Evolutionary conservation across 257 asterid species (phyloP), one percentile per base, ranked within the genome.

Genomic region (Misopates orontium): DNA sequence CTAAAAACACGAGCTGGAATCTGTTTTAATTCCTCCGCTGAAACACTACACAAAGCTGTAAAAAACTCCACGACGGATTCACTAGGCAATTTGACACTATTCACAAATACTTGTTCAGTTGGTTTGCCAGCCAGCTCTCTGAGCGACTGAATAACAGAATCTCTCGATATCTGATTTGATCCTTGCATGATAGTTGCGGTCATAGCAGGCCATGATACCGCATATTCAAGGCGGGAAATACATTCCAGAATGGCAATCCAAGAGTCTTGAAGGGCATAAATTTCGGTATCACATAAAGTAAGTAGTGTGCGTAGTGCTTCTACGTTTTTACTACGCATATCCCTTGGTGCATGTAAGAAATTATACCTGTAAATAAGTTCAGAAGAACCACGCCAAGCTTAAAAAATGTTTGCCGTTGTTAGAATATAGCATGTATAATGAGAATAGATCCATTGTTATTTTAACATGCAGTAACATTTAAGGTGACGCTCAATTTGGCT

Each of bases 11-110:
- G 98, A 44, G 99, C 93, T 40, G 99, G 99, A 62, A 68, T 67
- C 72, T 94, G 99, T 76, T 89, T 87, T 74, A 94, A 76, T 84
- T 94, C 99, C 85, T 94, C 98, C 11, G 95, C 95, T 71, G 99
- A 94, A 77, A 89, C 96, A 78, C 87, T 87, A 74, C 99, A 94
- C 70, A 94, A 78, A 68, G 96, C 93, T 49, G 92, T 90, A 76
- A 94, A 88, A 78, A 94, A 94, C 78, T 94, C 99, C 70, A 94
- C 98, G 22, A 90, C 91, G 56, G 98, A 83, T 81, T 94, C 99
- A 83, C 99, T 94, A 61, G 98, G 95, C 72, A 94, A 73, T 73
- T 94, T 94, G 76, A 88, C 87, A 77, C 96, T 94, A 75, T 90
- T 94, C 73, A 90, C 88, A 59, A 94, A 94, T 68, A 94, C 90